Conservation (phyloP, 768 basidiomycete genomes). For the Agaricus sinodeliciosus region DNA sequence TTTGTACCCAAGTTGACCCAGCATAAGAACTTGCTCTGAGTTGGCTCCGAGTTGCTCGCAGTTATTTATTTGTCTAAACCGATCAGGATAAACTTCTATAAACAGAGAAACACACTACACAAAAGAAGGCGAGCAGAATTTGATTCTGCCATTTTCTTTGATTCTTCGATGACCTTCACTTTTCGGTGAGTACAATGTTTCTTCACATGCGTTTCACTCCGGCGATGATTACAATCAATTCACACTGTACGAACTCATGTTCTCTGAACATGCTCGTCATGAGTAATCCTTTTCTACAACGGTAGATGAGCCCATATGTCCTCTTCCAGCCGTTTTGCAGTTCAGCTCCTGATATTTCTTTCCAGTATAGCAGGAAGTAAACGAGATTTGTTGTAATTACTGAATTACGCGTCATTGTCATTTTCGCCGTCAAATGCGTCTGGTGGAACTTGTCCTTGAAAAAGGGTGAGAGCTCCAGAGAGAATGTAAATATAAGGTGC, state of each 20-base stretch:
- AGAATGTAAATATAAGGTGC: slow-evolving; percentile 77
- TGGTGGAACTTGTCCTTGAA: slow-evolving; percentile 80
- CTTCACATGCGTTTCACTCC: slow-evolving; percentile 11
- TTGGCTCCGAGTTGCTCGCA: background rate
- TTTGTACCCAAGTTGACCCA: too few species aligned
- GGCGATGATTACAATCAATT: slow-evolving; percentile 55
- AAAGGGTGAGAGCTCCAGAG: slow-evolving; percentile 76
- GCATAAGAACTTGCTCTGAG: too few species aligned
- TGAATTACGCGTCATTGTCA: slow-evolving; percentile 27
- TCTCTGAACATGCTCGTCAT: slow-evolving; percentile 33
- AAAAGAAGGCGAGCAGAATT: background rate
- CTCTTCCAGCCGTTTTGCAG: slow-evolving; percentile 1
- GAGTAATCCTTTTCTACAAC: slow-evolving; percentile 65
- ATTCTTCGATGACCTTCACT: background rate
- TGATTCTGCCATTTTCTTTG: background rate
- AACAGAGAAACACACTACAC: too few species aligned
- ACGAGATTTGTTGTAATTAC: background rate
- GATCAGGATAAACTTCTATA: background rate
- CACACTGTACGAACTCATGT: slow-evolving; percentile 68
- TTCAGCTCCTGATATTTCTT: background rate
- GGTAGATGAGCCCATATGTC: slow-evolving; percentile 61
- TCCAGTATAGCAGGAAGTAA: background rate
- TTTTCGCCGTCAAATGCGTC: slow-evolving; percentile 74
- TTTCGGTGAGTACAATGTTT: slow-evolving; percentile 18
- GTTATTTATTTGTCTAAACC: background rate